Percentiles rank a stretch among this genome's conserved stretches.
Evolutionary conservation across 108 stramenopile species (phyloP).

Genomic region (Skeletonema marinoi): DNA sequence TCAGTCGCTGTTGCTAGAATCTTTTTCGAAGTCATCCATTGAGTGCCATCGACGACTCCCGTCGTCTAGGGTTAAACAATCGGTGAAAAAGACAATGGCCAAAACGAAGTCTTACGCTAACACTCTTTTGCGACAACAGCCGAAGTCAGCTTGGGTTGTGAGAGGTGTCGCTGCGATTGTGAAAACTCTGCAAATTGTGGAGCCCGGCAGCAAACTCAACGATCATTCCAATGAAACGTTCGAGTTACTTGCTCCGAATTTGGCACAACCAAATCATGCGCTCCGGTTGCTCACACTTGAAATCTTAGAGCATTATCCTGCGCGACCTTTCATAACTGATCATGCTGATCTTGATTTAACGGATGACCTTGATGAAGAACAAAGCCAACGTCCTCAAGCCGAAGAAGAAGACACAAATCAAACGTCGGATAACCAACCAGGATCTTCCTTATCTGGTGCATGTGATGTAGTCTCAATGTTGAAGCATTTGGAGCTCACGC

Average conservation of each 20-base stretch:
- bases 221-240: slow-evolving; percentile 50
- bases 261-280: slow-evolving; percentile 66
- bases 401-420: background rate
- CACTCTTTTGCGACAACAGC: slow-evolving; percentile 39
- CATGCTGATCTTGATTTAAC: slow-evolving; percentile 78
- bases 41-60: slow-evolving; percentile 31
- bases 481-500: slow-evolving; percentile 64
- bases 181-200: slow-evolving; percentile 27
- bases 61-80: slow-evolving; percentile 20
- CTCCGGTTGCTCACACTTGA: slow-evolving; percentile 70
- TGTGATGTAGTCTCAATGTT: slow-evolving; percentile 71
- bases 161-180: slow-evolving; percentile 55
- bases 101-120: slow-evolving; percentile 29
- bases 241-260: slow-evolving; percentile 67
- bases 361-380: slow-evolving; percentile 85
- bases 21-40: slow-evolving; percentile 48
- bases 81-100: slow-evolving; percentile 25
- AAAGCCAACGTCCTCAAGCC: slow-evolving; percentile 18
- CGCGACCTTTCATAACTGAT: slow-evolving; percentile 67
- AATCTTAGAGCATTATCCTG: slow-evolving; percentile 72
- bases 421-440: background rate
- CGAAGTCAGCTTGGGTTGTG: slow-evolving; percentile 60
- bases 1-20: slow-evolving; percentile 54
- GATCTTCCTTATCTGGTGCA: slow-evolving; percentile 27
- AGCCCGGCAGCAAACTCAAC: slow-evolving; percentile 30